A percentile compares a stretch with the other conserved stretches of the same genome.
phyloP scores from a whole-genome alignment of 768 basidiomycete genomes.

The Naganishia randhawae region DNA sequence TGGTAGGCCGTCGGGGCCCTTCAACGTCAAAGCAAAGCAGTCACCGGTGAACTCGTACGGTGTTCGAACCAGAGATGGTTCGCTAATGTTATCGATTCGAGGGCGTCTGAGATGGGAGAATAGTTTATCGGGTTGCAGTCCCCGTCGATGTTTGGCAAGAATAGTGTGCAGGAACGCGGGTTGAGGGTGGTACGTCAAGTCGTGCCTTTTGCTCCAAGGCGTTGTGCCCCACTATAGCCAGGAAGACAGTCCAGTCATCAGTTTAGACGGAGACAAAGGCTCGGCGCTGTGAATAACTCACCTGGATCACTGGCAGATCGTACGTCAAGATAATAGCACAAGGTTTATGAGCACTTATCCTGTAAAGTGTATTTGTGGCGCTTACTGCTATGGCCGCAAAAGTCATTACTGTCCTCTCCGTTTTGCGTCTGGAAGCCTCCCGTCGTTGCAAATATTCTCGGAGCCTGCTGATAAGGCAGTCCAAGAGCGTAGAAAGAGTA shows the following conservation, averaged over 20 bases:
- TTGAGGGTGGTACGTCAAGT: constrained; percentile 39
- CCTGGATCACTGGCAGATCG: constrained; percentile 20
- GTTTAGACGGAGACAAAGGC: not conserved
- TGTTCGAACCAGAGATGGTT: constrained; percentile 40
- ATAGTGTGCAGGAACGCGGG: constrained; percentile 52
- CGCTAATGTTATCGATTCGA: constrained; percentile 39
- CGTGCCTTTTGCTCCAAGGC: constrained; percentile 34
- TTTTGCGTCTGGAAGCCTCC: constrained; percentile 44
- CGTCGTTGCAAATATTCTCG: constrained; percentile 42
- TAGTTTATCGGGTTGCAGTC: constrained; percentile 41
- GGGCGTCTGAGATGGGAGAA: constrained; percentile 44
- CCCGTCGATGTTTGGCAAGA: constrained; percentile 49
- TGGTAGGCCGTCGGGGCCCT: constrained; percentile 43
- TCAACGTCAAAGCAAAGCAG: constrained; percentile 41
- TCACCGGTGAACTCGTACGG: constrained; percentile 43
- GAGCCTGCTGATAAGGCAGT: constrained; percentile 47
- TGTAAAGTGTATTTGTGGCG: too few relatives aligned
- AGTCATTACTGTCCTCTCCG: constrained; percentile 39
- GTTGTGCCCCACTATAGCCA: constrained; percentile 40
- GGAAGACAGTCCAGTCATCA: not conserved
- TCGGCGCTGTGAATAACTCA: not conserved
- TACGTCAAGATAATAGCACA: not conserved
- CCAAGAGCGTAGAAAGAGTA: constrained; percentile 53
- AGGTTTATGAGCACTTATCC: not conserved
- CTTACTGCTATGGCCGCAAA: constrained; percentile 50